Percentiles rank a stretch among this genome's conserved stretches.
Conservation (phyloP, 2,329 filamentous ascomycete species). For the Phyllosticta citribraziliensis region DNA sequence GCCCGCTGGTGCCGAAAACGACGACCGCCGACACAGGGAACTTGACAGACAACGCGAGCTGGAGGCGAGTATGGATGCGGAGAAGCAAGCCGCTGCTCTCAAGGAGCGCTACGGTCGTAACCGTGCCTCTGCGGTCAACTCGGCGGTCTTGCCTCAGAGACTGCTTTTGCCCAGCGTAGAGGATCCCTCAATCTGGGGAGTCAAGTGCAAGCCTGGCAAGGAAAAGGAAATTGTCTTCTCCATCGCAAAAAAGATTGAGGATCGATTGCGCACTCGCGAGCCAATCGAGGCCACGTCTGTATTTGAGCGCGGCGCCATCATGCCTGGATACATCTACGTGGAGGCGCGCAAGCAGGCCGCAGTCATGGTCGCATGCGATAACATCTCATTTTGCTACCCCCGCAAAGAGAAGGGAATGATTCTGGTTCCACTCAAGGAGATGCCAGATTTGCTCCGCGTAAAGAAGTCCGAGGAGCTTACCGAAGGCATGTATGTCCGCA, state of each 20-base stretch:
- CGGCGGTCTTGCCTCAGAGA: constrained; percentile 71
- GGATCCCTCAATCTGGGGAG: constrained; percentile 91
- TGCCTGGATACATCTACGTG: constrained; percentile 93
- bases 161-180: constrained; percentile 85
- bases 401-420: constrained; percentile 63
- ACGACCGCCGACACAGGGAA: constrained; percentile 87
- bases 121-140: constrained; percentile 57
- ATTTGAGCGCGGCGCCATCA: constrained; percentile 74
- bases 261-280: constrained; percentile 66
- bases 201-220: constrained; percentile 89
- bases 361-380: constrained; percentile 72
- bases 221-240: constrained; percentile 83
- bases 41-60: constrained; percentile 86
- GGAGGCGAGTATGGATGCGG: constrained; percentile 79
- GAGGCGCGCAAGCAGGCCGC: constrained; percentile 83
- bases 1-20: constrained; percentile 64
- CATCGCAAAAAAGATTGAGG: constrained; percentile 81
- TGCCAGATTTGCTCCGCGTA: constrained; percentile 79
- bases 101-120: constrained; percentile 81
- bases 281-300: constrained; percentile 78
- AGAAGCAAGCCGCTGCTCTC: constrained; percentile 80
- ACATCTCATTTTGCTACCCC: constrained; percentile 81
- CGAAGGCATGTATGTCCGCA: constrained; percentile 83
- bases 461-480: constrained; percentile 83
- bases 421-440: constrained; percentile 90